Base-by-base conservation (phyloP, 2,329 filamentous ascomycete genomes). In the Aureobasidium sp. region DNA sequence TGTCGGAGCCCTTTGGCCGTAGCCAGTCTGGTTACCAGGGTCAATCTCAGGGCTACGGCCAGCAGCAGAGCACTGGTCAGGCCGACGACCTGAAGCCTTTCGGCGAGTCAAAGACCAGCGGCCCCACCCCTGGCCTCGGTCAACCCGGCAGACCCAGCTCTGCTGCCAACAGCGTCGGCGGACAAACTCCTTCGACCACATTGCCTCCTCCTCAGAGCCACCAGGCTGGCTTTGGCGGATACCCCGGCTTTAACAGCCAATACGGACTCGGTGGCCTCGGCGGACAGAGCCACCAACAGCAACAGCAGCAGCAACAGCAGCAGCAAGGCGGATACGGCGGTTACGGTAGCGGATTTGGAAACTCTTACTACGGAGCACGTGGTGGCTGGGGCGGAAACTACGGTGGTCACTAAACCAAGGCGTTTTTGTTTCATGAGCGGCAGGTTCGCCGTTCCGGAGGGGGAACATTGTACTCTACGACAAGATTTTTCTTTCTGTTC, bases 131-230 rank as follows among this genome's bases (percentile, higher is more conserved):
- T 62, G 75, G 78, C 12, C 77, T 87, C 42, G 82, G 82, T 51
- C 84, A 86, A 70, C 82, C 82, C 48, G 83, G 84, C 66, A 83
- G 85, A 64, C 84, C 85, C 42, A 83, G 82, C 45, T 87, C 84
- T 41, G 84, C 84, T 8, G 81, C 83, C 34, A 86, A 85, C 74
- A 85, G 78, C 68, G 78, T 77, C 27, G 79, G 77, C 42, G 79
- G 79, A 48, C 81, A 82, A 68, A 61, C 57, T 34, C 61, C 62
- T n/a, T 45, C 42, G 25, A 58, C 63, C 36, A 76, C 78, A 62
- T 74, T 83, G 52, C 82, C 82, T 51, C 81, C 79, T 48, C 79
- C 82, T 57, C 81, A 82, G 70, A 78, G 76, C 34, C 81, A 83
- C 56, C 83, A 85, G 70, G 81, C 82, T 70, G 79, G 77, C 49